Evolutionary conservation across 2,329 filamentous ascomycete genomes (phyloP), one percentile per base, ranked within the genome.

Genomic region (Monosporascus sp.): DNA sequence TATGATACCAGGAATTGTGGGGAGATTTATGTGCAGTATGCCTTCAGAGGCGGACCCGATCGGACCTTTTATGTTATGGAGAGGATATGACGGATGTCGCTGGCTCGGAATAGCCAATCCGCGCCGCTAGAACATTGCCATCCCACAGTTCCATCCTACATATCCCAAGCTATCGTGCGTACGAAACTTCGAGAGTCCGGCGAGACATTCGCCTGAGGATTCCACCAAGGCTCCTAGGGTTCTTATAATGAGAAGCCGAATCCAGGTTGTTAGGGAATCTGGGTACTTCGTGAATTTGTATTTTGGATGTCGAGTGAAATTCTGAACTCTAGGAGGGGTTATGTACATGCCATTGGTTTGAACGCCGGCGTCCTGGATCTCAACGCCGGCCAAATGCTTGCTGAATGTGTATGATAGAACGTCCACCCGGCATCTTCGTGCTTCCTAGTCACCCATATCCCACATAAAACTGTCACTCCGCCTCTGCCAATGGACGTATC

Each of bases 341-440:
- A 35, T 24, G 45, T 38, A 35, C 46, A 43, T 54, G 49, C 31
- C 31, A 43, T 44, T 52, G 38, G 18, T 35, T 37, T 38, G 45
- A 39, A 54, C 39, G 48, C 49, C 25, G 18, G 31, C 51, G 48
- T 44, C 18, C 47, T 48, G 48, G 31, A 35, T 50, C 47, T 47
- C 25, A 59, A 60, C 52, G 50, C 57, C 57, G 51, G 41, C 44
- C 48, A 58, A 48, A 61, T 61, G 57, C 53, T 44, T 44, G 53
- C 52, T 49, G 37, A 47, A 35, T 25, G 22, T 48, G 27, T 51
- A 55, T 56, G 48, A 47, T 57, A 57, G 50, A 57, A 18, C 45
- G 25, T 18, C 38, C 17, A 31, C 18, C 17, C 38, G 31, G 9
- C 38, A 7, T 41, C 17, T 20, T 20, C 38, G 17, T 41, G 38